Evolutionary conservation across 2,329 filamentous ascomycete genomes (phyloP), one percentile per base, ranked within the genome.

Genomic region (Pseudogymnoascus sp.): DNA sequence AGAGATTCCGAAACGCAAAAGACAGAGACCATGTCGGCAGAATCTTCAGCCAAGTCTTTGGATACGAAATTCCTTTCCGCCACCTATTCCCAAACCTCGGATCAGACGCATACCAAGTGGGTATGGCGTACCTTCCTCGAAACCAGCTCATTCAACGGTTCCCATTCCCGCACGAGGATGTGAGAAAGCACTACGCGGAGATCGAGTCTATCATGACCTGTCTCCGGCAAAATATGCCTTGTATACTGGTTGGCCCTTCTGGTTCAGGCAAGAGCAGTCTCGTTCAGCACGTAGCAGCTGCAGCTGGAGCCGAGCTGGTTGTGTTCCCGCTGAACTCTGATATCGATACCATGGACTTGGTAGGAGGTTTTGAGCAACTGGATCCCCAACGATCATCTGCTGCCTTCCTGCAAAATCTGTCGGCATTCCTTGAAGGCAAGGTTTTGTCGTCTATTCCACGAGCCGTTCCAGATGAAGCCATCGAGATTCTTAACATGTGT

Each of bases 341-440:
- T 68, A 89, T 96, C 47, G 94, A 99, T 72, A 92, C 93, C 0
- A 96, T 96, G 86, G 94, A 99, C 74, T 83, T 99, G 61, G 90
- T 99, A 61, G 94, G 94, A 69, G 94, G 94, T 0, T 99, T 96
- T 70, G 94, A 99, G 72, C 94, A 99, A 74, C 86, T 90, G 16
- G 94, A 99, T 71, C 85, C 90, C 20, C 80, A 88, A 59, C 82
- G 93, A 61, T 84, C 89, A 64, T 78, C 90, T 4, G 86, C 88
- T 60, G 77, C 78, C n/a, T 78, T 84, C 65, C 70, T 87, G 6
- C 72, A 77, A 25, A 76, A 81, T 57, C 70, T 89, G 11, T 75
- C 77, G 11, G 69, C 75, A 5, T 80, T 81, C 61, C 69, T 88
- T 16, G 81, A 84, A 60, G 70, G 71, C 3, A 79, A 77, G 16